phyloP scores from a whole-genome alignment of 2,329 filamentous ascomycete genomes.

The Ambrosiella beaveri region DNA sequence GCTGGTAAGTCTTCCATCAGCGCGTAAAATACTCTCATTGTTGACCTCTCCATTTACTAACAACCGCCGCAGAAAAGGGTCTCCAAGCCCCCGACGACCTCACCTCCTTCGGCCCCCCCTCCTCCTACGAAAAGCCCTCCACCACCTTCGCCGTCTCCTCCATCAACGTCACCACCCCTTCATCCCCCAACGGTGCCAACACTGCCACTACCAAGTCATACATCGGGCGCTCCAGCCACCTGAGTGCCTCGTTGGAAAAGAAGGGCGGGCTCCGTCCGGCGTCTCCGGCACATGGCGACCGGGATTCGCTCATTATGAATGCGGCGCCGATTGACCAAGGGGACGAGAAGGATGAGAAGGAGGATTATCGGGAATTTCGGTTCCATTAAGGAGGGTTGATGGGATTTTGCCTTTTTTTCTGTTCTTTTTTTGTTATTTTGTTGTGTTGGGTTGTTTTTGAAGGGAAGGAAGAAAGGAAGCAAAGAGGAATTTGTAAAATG shows the following conservation, averaged over 20 bases:
- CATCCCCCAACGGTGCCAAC: background rate
- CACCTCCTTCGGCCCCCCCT: slow-evolving; percentile 72
- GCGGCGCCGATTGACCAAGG: slow-evolving; percentile 21
- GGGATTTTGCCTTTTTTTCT: background rate
- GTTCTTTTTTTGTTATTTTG: slow-evolving; percentile 1
- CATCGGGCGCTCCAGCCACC: slow-evolving; percentile 1
- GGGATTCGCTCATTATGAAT: slow-evolving; percentile 20
- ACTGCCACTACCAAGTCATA: background rate
- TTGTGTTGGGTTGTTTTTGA: background rate
- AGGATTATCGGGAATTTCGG: background rate
- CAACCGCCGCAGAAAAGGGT: slow-evolving; percentile 42
- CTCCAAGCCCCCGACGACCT: slow-evolving; percentile 51
- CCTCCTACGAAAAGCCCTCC: slow-evolving; percentile 40
- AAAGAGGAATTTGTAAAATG: background rate
- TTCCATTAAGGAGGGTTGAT: background rate
- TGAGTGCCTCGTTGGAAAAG: slow-evolving; percentile 5
- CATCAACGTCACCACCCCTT: slow-evolving; percentile 18
- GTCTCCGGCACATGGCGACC: slow-evolving; percentile 14
- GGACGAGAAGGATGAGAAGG: slow-evolving; percentile 2
- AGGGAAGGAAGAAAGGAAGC: no score
- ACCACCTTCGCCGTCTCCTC: slow-evolving; percentile 29
- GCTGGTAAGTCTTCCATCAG: slow-evolving; percentile 41
- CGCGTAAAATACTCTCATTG: background rate
- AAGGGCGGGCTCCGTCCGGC: slow-evolving; percentile 16
- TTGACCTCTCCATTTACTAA: slow-evolving; percentile 17